Conservation (phyloP, 2,329 filamentous ascomycete genomes). For the Aureobasidium uvarum region DNA sequence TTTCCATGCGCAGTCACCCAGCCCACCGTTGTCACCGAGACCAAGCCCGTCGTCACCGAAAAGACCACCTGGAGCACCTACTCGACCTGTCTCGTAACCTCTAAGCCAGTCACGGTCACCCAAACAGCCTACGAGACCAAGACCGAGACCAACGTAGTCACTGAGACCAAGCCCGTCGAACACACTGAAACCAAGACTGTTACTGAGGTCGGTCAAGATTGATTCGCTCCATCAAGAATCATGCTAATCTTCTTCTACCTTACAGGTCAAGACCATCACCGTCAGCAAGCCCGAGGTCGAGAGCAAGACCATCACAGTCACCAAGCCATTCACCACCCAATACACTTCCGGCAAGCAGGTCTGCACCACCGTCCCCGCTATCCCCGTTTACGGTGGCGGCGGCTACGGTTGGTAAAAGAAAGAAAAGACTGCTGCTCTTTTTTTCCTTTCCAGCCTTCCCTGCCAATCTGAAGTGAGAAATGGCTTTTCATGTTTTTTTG, state of each 20-base stretch:
- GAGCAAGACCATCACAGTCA: neutral
- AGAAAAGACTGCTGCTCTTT: slow-evolving; percentile 7
- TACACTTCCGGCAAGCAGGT: neutral
- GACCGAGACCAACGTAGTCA: neutral
- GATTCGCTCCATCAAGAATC: no score
- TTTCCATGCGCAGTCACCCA: neutral
- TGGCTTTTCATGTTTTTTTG: neutral
- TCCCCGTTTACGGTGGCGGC: neutral
- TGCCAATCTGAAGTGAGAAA: neutral
- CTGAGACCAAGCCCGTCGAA: slow-evolving; percentile 7
- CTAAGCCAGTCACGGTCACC: neutral
- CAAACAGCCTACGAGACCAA: neutral
- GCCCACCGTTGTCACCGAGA: neutral
- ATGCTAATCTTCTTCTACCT: neutral
- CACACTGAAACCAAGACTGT: slow-evolving; percentile 1
- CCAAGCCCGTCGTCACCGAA: neutral
- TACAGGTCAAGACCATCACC: slow-evolving; percentile 10
- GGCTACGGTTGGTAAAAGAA: slow-evolving; percentile 5
- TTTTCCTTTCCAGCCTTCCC: neutral
- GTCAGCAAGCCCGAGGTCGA: neutral
- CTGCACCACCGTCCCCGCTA: slow-evolving; percentile 6
- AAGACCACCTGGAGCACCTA: slow-evolving; percentile 12
- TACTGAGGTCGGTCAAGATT: neutral
- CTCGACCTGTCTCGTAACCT: neutral
- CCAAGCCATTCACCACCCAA: neutral